Evolutionary conservation across 306 rosid genomes (phyloP).

Genomic region (Myrica gale): DNA sequence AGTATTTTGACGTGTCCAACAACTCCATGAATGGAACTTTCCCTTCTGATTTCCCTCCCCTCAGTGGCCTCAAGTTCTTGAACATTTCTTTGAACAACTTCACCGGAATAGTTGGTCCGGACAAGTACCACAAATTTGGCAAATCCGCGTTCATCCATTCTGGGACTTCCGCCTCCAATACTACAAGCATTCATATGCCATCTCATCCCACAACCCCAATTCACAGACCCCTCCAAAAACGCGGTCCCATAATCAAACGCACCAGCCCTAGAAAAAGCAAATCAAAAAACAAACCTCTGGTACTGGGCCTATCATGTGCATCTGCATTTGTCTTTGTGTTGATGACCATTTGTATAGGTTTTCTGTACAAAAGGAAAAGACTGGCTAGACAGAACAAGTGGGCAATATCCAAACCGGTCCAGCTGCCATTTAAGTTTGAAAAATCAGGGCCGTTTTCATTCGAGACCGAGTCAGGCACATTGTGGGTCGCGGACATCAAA

Average conservation of each 20-base stretch:
- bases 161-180: conserved; percentile 36
- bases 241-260: conserved; percentile 19
- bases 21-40: conserved; percentile 68
- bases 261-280: conserved; percentile 19
- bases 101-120: conserved; percentile 25
- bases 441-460: conserved; percentile 88
- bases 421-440: conserved; percentile 52
- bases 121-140: conserved; percentile 44
- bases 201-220: conserved; percentile 21
- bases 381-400: conserved; percentile 57
- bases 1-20: conserved; percentile 60
- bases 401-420: conserved; percentile 88
- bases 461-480: conserved; percentile 84
- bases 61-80: conserved; percentile 41
- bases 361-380: conserved; percentile 42
- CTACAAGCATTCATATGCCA: conserved; percentile 14
- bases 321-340: conserved; percentile 32
- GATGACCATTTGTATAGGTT: conserved; percentile 18
- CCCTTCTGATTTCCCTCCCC: conserved; percentile 78
- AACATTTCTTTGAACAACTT: conserved; percentile 71
- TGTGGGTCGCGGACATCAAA: conserved; percentile 85
- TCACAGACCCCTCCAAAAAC: conserved; percentile 13
- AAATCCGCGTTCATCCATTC: conserved; percentile 60
- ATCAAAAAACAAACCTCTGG: conserved; percentile 29
- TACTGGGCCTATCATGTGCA: conserved; percentile 32